A percentile compares a stretch with the other conserved stretches of the same genome.
Evolutionary conservation across 495 filamentous ascomycete species (phyloP).

Genomic region (Podospora conica): DNA sequence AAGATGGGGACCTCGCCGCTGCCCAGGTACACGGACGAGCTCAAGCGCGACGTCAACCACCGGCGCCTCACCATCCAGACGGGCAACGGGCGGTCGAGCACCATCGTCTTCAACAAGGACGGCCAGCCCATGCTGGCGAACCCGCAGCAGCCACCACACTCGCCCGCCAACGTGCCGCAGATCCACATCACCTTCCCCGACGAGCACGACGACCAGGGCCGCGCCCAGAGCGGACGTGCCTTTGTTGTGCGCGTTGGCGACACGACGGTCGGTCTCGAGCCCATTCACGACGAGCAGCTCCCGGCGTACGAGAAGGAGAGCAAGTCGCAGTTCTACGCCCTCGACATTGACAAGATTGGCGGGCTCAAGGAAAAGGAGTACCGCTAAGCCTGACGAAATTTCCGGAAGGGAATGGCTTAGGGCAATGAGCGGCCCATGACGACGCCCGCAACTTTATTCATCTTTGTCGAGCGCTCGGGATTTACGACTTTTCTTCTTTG

Average conservation of each 20-base stretch:
- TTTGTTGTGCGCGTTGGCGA: constrained; percentile 93
- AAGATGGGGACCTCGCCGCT: constrained; percentile 42
- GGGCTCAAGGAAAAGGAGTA: constrained; percentile 85
- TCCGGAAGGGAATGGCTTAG: not conserved
- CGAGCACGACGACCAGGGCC: constrained; percentile 83
- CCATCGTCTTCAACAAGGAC: constrained; percentile 67
- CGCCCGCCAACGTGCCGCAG: constrained; percentile 76
- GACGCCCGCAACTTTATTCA: not conserved
- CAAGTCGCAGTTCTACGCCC: constrained; percentile 73
- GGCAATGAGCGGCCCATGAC: not conserved
- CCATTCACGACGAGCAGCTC: constrained; percentile 69
- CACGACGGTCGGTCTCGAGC: constrained; percentile 79
- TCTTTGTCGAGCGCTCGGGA: not conserved
- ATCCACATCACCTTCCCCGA: constrained; percentile 99
- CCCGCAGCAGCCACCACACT: constrained; percentile 66
- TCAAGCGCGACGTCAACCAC: constrained; percentile 39
- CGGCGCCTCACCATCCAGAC: constrained; percentile 45
- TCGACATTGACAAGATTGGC: constrained; percentile 92
- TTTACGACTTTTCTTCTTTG: not conserved
- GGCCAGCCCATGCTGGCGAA: constrained; percentile 65
- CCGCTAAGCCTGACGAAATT: constrained; percentile 19
- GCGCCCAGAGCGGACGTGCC: constrained; percentile 75
- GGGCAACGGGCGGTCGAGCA: constrained; percentile 65
- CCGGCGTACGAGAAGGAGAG: constrained; percentile 80
- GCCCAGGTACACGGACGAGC: constrained; percentile 50